Percentiles rank a stretch among this genome's conserved stretches.
phyloP scores from a whole-genome alignment of 768 basidiomycete genomes.

The Dentipellis sp. region DNA sequence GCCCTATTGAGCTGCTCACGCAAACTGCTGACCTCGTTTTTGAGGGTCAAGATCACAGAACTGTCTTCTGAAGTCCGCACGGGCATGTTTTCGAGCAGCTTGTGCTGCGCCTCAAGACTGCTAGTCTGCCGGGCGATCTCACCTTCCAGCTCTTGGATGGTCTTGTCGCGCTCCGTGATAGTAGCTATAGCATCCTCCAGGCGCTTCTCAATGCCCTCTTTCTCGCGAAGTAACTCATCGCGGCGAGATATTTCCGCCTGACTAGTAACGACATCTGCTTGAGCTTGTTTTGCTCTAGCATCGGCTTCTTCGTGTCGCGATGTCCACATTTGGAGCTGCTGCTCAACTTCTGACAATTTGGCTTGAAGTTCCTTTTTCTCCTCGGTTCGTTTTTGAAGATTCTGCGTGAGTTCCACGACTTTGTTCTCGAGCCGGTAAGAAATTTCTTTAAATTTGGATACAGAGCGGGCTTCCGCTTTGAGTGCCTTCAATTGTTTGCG shows the following conservation, averaged over 20 bases:
- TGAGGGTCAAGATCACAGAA: slow-evolving; percentile 80
- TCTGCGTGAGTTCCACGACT: slow-evolving; percentile 96
- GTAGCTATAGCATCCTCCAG: slow-evolving; percentile 71
- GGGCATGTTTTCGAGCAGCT: slow-evolving; percentile 54
- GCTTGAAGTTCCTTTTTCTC: slow-evolving; percentile 84
- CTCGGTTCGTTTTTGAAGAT: slow-evolving; percentile 77
- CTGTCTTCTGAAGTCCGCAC: slow-evolving; percentile 70
- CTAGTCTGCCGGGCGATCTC: slow-evolving; percentile 66
- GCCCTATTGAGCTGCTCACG: slow-evolving; percentile 94
- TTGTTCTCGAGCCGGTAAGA: slow-evolving; percentile 98
- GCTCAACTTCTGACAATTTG: slow-evolving; percentile 72
- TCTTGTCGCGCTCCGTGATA: slow-evolving; percentile 74
- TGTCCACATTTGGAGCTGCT: slow-evolving; percentile 79
- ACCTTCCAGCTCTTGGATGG: slow-evolving; percentile 71
- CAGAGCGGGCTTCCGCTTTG: slow-evolving; percentile 89
- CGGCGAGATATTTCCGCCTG: slow-evolving; percentile 65
- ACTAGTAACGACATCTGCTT: slow-evolving; percentile 55
- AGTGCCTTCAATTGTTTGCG: slow-evolving; percentile 77
- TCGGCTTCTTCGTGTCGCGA: slow-evolving; percentile 85
- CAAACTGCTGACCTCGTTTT: slow-evolving; percentile 85
- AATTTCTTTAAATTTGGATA: slow-evolving; percentile 97
- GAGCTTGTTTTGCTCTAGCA: slow-evolving; percentile 59
- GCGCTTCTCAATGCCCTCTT: slow-evolving; percentile 70
- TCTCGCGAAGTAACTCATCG: slow-evolving; percentile 65
- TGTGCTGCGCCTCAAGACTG: slow-evolving; percentile 72